Conservation (phyloP, 352 stramenopile species). For the Phytopythium oedochilum region DNA sequence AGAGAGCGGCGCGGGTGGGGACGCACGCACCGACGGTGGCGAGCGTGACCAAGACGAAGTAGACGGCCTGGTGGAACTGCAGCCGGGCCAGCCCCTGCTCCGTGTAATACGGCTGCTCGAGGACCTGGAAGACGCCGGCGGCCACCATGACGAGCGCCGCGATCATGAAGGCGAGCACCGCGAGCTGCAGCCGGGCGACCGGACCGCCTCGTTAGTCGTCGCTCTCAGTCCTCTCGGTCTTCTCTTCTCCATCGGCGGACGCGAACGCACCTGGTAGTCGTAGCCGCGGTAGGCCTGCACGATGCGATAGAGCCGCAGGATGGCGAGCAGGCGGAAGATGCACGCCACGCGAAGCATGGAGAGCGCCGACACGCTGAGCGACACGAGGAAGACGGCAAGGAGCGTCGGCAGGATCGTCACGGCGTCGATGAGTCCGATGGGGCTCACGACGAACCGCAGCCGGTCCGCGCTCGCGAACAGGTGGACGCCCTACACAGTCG, state of each 20-base stretch:
- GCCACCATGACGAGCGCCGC: conserved; percentile 54
- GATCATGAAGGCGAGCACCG: conserved; percentile 52
- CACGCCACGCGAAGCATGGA: conserved; percentile 46
- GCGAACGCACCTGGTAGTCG: conserved; percentile 35
- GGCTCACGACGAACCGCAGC: conserved; percentile 34
- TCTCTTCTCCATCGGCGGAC: not conserved
- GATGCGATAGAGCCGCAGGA: conserved; percentile 55
- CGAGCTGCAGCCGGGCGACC: conserved; percentile 14
- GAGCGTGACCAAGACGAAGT: conserved; percentile 68
- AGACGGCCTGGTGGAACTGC: conserved; percentile 59
- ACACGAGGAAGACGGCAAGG: conserved; percentile 31
- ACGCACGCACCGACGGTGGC: conserved; percentile 30
- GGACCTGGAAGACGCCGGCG: conserved; percentile 47
- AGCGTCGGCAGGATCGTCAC: conserved; percentile 46
- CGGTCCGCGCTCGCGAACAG: conserved; percentile 34
- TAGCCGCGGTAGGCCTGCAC: conserved; percentile 48
- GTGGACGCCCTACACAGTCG: conserved; percentile 22
- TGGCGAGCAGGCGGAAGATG: conserved; percentile 51
- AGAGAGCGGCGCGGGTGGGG: not conserved
- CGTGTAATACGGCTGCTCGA: conserved; percentile 50
- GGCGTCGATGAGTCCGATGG: conserved; percentile 51
- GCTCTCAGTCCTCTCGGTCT: too few relatives aligned
- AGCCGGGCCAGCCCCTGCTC: conserved; percentile 21
- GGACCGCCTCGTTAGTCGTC: too few relatives aligned
- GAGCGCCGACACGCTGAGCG: conserved; percentile 27